Evolutionary conservation across 495 filamentous ascomycete species (phyloP), one percentile per base, ranked within the genome.

Genomic region (Penicillium riverlandense): DNA sequence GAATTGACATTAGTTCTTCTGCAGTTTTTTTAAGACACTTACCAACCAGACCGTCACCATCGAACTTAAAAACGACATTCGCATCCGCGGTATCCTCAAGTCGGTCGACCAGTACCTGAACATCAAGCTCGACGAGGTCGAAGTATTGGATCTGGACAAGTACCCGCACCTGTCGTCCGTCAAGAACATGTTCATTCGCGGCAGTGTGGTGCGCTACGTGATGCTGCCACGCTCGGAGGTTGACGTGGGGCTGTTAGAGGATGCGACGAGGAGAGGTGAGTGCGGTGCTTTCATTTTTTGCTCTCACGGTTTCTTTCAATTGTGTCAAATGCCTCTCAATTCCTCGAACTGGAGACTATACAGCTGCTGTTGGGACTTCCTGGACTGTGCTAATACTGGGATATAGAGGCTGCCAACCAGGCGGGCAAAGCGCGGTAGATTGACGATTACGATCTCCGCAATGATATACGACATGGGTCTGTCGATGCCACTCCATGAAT

Each of bases 21-120:
- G 15, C 54, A 96, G 94, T 71, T 98, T 97, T 79, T 98, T 98
- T 83, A 97, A 97, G 69, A 97, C 92, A 44, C 86, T 97, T 54
- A 92, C 96, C 61, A 92, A 96, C 76, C 88, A 96, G 62, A 83
- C 91, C 71, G 80, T 88, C 42, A 97, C 89, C 33, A 88, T 98
- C 65, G 92, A 97, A 70, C 86, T 98, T 66, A 98, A 98, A 72
- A 98, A 98, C 66, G 92, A 98, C 68, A 91, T 98, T 50, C 85
- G 86, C 55, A 95, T 98, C 63, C 84, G 85, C 47, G 92, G 92
- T 47, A 90, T 82, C 14, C 78, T 98, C 49, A 97, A 96, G 72
- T 90, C 84, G 50, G 92, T 98, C 50, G 92, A 98, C 65, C 94
- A 97, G 65, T 98, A 90, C 67, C 82, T 98, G 50, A 98, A 98